These are phyloP conservation scores for Aspergillus puulaauensis DNA, from an alignment of 2,329 filamentous ascomycete species.

Conservation along the genomic window DNA sequence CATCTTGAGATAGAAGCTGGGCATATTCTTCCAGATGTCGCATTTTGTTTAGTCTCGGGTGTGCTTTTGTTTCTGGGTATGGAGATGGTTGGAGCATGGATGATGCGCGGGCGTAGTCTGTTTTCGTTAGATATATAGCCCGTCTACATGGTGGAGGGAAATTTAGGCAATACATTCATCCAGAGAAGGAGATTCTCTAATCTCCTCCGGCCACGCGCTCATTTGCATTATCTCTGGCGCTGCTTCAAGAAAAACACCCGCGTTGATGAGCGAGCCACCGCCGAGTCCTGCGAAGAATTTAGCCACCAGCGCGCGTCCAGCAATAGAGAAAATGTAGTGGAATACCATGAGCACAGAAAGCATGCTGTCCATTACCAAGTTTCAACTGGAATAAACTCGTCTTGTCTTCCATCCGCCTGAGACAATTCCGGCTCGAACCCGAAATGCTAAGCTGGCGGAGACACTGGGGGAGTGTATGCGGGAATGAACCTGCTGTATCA, in stretches of 20 bases:
- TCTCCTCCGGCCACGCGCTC: constrained; percentile 54
- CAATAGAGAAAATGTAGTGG: not conserved
- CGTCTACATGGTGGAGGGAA: no score
- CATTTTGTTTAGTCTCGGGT: constrained; percentile 8
- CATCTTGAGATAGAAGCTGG: not conserved
- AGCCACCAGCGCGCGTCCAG: not conserved
- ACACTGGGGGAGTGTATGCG: constrained; percentile 10
- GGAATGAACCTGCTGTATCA: constrained; percentile 10
- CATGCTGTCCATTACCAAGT: constrained; percentile 64
- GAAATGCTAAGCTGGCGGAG: constrained; percentile 12
- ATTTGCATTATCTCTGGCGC: constrained; percentile 55
- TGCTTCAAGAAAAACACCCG: constrained; percentile 64
- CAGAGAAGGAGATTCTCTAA: constrained; percentile 29
- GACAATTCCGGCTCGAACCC: not conserved
- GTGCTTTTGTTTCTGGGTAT: constrained; percentile 9
- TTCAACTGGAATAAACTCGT: constrained; percentile 65
- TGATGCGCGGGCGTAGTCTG: constrained; percentile 18
- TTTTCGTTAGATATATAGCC: no score
- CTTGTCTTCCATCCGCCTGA: constrained; percentile 38
- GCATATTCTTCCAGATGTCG: not conserved
- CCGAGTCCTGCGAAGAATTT: constrained; percentile 52
- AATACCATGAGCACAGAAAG: constrained; percentile 58
- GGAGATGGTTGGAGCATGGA: constrained; percentile 16
- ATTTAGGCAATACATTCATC: constrained; percentile 7
- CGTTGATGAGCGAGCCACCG: constrained; percentile 64